Conservation (phyloP, 2,329 filamentous ascomycete genomes). For the Exophiala spinifera region DNA sequence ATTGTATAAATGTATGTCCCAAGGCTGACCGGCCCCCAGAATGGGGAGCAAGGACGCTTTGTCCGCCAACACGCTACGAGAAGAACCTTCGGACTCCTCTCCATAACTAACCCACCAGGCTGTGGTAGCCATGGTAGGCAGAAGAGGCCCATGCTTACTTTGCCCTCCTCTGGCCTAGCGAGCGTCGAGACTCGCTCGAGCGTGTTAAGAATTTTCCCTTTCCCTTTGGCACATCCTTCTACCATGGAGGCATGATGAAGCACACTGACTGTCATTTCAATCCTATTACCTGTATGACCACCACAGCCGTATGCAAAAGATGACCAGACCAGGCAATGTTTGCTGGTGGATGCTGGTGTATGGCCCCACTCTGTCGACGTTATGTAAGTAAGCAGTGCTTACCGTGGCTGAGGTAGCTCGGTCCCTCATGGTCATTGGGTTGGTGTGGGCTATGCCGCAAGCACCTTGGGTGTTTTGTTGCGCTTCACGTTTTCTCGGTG, state of each 20-base stretch:
- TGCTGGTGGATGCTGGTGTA: conserved; percentile 4
- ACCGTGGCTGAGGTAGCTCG: conserved; percentile 23
- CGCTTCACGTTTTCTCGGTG: not conserved
- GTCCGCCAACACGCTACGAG: not conserved
- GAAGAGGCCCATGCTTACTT: not conserved
- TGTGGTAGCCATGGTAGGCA: not conserved
- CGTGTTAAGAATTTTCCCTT: not conserved
- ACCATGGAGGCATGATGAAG: not conserved
- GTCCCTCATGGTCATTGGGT: conserved; percentile 11
- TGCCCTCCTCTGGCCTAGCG: not conserved
- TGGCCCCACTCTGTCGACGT: conserved; percentile 17
- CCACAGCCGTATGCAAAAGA: not conserved
- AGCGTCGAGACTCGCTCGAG: not conserved
- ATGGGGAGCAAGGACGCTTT: not conserved
- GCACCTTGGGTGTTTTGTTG: not conserved
- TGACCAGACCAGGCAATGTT: conserved; percentile 1
- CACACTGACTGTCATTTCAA: not conserved
- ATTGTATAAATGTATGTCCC: no score
- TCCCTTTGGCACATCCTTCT: not conserved
- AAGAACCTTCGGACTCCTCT: not conserved
- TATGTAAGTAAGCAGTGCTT: conserved; percentile 25
- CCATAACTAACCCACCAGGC: not conserved
- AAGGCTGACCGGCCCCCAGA: no score
- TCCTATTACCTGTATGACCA: not conserved
- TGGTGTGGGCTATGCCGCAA: conserved; percentile 12